phyloP scores from a whole-genome alignment of 192 early-diverging fungal species.

The Martensiomyces pterosporus region DNA sequence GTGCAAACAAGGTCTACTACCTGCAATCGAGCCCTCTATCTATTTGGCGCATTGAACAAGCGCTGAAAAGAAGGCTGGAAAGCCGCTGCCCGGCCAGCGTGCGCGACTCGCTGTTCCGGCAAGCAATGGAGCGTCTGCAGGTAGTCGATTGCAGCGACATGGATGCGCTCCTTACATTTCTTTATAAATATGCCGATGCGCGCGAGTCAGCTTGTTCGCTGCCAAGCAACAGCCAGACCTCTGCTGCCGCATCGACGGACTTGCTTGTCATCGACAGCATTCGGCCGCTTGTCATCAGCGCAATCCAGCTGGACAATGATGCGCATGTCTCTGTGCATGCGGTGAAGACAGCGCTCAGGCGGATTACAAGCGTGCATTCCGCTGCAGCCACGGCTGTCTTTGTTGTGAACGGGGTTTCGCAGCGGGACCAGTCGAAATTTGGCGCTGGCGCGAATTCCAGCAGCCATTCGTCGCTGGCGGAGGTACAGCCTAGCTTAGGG shows the following conservation, averaged over 20 bases:
- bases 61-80: conserved; percentile 7
- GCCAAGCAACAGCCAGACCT: neutral
- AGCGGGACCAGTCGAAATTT: conserved; percentile 18
- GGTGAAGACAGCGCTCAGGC: conserved; percentile 25
- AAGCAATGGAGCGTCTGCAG: conserved; percentile 27
- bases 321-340: conserved; percentile 19
- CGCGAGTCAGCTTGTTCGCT: neutral
- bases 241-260: conserved; percentile 1
- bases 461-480: neutral
- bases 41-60: conserved; percentile 23
- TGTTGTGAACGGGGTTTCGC: conserved; percentile 42
- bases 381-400: no score
- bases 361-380: no score
- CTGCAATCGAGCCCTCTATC: conserved; percentile 26
- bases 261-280: conserved; percentile 39
- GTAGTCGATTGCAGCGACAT: conserved; percentile 29
- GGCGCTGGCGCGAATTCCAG: no score
- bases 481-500: conserved; percentile 34
- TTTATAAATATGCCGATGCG: conserved; percentile 28
- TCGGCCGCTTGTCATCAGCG: conserved; percentile 25
- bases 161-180: conserved; percentile 30
- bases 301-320: conserved; percentile 15
- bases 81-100: neutral
- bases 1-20: conserved; percentile 27
- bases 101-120: conserved; percentile 4